These are phyloP conservation scores for Clavaria fumosa DNA, from an alignment of 768 basidiomycete genomes.

Conservation along the genomic window DNA sequence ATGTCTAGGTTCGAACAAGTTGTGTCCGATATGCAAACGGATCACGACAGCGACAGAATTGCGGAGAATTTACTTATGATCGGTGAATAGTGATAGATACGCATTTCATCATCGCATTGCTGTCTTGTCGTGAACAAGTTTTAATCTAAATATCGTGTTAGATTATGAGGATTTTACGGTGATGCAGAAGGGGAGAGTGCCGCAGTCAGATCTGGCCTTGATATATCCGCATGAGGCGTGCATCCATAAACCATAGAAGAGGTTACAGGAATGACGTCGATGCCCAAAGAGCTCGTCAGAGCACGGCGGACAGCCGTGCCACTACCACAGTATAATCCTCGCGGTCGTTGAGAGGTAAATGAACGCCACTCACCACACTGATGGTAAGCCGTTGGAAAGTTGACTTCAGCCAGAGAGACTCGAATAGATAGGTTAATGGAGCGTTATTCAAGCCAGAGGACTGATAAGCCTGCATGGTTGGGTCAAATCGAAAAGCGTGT, in stretches of 20 bases:
- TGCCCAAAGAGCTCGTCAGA: conserved; percentile 12
- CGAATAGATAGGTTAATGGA: conserved; percentile 15
- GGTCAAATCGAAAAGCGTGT: conserved; percentile 8
- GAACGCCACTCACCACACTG: not conserved
- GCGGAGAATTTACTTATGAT: conserved; percentile 56
- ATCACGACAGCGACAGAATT: conserved; percentile 67
- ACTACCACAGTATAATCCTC: conserved; percentile 62
- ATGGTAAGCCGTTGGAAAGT: conserved; percentile 1
- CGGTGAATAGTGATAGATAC: not conserved
- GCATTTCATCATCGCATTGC: not conserved
- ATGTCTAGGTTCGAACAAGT: conserved; percentile 68
- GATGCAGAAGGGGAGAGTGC: conserved; percentile 7
- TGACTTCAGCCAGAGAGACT: conserved; percentile 1
- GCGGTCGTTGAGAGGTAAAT: conserved; percentile 10
- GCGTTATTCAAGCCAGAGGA: conserved; percentile 59
- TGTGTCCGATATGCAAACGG: conserved; percentile 80
- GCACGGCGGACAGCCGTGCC: conserved; percentile 26
- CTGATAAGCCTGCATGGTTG: conserved; percentile 60
- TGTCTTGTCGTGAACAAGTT: not conserved
- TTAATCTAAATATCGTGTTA: no score
- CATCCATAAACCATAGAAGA: conserved; percentile 34
- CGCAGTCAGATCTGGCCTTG: conserved; percentile 83
- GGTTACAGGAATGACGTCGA: conserved; percentile 30
- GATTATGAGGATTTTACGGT: conserved; percentile 7
- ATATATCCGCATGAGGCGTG: conserved; percentile 39